Evolutionary conservation across 768 basidiomycete species (phyloP), one percentile per base, ranked within the genome.

Genomic region (Nidula microcarpa): DNA sequence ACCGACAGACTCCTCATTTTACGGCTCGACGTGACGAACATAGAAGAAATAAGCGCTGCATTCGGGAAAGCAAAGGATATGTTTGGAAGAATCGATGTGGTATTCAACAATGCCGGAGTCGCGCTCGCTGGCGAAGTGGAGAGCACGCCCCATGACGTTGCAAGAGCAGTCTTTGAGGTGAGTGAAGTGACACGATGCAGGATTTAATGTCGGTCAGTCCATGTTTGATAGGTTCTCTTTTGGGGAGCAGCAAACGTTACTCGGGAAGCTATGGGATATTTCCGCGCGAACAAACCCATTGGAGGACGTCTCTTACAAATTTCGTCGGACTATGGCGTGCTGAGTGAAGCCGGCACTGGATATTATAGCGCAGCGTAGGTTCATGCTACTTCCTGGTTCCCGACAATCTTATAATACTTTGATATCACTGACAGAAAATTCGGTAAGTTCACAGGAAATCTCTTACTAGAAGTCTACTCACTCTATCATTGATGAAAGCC

Each of bases 31-130:
- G 73, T 78, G 17, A 68, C 60, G n/a, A 53, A 61, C 23, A 56
- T 56, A 1, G 56, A 59, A 14, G 68, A 72, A 7, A 65, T 75
- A 41, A 53, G 33, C 10, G 48, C 54, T 7, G 72, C 65, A 2
- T 77, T 76, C 53, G 57, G 53, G 23, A 50, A 58, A 52, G 68
- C 68, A 2, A 49, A 63, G 43, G 61, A 62, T 32, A 57, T 53
- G 18, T 76, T 73, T 53, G 75, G 71, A 14, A 59, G 68, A 11
- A 53, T 75, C 14, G 77, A 78, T 36, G 52, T 74, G 48, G 73
- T 77, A 11, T 65, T 71, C 52, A 79, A 73, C 54, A 78, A 76
- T 51, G 77, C 77, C 4, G 77, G 71, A 1, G 54, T 54, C 44
- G 59, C 54, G 7, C 43, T 67, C 23, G 50, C 71, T 8, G 65